Percentiles rank a stretch among this genome's conserved stretches.
Evolutionary conservation across 2,329 filamentous ascomycete species (phyloP).

Genomic region (Mollisia scopiformis): DNA sequence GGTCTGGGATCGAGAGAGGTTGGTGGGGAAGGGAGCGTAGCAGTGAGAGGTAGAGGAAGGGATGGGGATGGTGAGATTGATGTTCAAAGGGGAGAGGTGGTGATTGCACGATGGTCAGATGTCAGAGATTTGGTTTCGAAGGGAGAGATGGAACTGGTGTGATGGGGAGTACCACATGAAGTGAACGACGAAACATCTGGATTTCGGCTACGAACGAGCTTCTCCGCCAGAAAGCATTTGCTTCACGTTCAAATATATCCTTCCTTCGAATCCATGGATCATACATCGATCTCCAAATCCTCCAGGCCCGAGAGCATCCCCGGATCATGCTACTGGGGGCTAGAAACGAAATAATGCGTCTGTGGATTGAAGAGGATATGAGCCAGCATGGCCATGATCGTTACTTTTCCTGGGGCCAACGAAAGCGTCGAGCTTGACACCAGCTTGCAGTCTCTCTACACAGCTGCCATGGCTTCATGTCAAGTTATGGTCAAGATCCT

Average conservation of each 20-base stretch:
- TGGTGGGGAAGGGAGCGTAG: slow-evolving; percentile 78
- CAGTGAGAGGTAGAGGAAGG: slow-evolving; percentile 72
- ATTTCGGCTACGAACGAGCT: background rate
- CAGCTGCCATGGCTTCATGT: slow-evolving; percentile 43
- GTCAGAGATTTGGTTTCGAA: slow-evolving; percentile 49
- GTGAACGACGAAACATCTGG: background rate
- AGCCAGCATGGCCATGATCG: slow-evolving; percentile 48
- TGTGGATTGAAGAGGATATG: too few species aligned
- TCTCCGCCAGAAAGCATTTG: too few species aligned
- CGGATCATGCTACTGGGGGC: too few species aligned
- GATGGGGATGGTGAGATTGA: slow-evolving; percentile 64
- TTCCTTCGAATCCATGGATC: too few species aligned
- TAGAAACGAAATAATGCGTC: too few species aligned
- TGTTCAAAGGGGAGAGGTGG: slow-evolving; percentile 40
- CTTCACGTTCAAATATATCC: too few species aligned
- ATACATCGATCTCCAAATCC: background rate
- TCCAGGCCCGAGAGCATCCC: too few species aligned
- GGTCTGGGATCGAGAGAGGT: slow-evolving; percentile 61
- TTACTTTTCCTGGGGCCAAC: slow-evolving; percentile 45
- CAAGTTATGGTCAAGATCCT: slow-evolving; percentile 38
- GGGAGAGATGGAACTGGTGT: slow-evolving; percentile 49
- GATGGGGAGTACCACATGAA: background rate
- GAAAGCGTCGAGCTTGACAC: slow-evolving; percentile 44
- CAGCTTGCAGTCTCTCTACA: slow-evolving; percentile 40
- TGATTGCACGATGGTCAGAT: slow-evolving; percentile 33